These are phyloP conservation scores for Ustilago crameri DNA, from an alignment of 1,284 basidiomycete species.

Conservation along the genomic window DNA sequence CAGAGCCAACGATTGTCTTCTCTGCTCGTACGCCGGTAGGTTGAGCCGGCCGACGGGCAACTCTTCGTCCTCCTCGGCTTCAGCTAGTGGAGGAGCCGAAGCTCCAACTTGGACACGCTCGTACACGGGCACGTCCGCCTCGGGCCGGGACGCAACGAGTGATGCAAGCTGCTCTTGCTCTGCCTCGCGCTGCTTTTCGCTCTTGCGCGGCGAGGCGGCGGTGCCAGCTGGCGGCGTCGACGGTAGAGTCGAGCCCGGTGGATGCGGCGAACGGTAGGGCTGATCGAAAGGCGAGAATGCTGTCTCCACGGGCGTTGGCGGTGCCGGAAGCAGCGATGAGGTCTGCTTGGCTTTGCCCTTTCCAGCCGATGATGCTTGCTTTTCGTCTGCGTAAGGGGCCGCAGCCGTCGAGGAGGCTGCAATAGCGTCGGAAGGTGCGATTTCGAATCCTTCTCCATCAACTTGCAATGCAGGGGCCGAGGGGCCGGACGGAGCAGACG, in stretches of 20 bases:
- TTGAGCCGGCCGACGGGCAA: background rate
- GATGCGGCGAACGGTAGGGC: constrained; percentile 36
- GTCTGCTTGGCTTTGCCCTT: constrained; percentile 36
- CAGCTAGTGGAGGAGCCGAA: constrained; percentile 20
- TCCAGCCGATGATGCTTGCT: background rate
- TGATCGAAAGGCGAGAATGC: constrained; percentile 56
- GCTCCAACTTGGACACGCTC: constrained; percentile 8
- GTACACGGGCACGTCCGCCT: constrained; percentile 30
- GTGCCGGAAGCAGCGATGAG: constrained; percentile 29
- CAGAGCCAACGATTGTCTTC: background rate
- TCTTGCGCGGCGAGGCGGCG: constrained; percentile 15
- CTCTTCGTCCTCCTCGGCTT: constrained; percentile 3
- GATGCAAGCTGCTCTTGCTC: constrained; percentile 37
- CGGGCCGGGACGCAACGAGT: constrained; percentile 31
- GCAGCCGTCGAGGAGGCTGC: background rate
- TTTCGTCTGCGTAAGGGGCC: background rate
- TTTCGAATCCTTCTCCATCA: constrained; percentile 57
- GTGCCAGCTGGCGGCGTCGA: background rate
- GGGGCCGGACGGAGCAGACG: constrained; percentile 16
- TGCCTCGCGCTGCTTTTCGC: constrained; percentile 44
- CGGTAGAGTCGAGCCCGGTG: constrained; percentile 10
- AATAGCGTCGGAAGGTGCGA: background rate
- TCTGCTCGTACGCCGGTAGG: constrained; percentile 22
- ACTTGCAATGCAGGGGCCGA: constrained; percentile 42
- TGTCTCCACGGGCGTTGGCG: constrained; percentile 34